Evolutionary conservation across 176 grass and related monocot species (phyloP), one percentile per base, ranked within the genome.

Genomic region (Thinopyrum elongatum): DNA sequence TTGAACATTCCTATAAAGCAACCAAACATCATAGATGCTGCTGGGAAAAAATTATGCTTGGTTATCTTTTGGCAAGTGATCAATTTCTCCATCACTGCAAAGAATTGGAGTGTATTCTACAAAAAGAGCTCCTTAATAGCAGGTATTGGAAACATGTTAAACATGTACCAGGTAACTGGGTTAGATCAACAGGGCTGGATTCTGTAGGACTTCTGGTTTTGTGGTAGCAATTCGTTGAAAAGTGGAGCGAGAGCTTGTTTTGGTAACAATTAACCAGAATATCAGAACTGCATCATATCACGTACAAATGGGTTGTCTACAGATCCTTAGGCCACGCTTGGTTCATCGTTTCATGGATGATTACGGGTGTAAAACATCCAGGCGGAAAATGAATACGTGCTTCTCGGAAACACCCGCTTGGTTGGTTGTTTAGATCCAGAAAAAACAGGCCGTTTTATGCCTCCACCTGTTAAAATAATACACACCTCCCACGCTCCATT

Each of bases 51-150:
- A 16, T 8, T 80, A 30, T 14, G 39, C 5, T 63, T 73, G 19
- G 3, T 15, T 22, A 19, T 75, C 47, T 60, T 69, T 61, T 77
- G 55, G 19, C 22, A 30, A 62, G 70, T 78, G 9, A 49, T 78
- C 36, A 26, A 58, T 61, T 88, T 77, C 41, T 63, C 27, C 28
- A 86, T 71, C 36, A 80, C 35, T 46, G 28, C 13, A 68, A 51
- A 47, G 49, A 15, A 59, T 16, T 6, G 6, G 22, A 33, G 65
- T 82, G 34, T 28, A 76, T 60, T 68, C 74, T 19, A 84, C 36
- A 25, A 87, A 87, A 67, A 68, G 46, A 67, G 33, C 11, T 82
- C 31, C 59, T 76, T 82, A 67, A 82, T 57, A 57, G 49, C 53
- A 65, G n/a, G 70, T 76, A 63, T 13, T 76, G 61, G 11, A 53